Base-by-base conservation (phyloP, 139 green algal species). In the Spirogloea muscicola region DNA sequence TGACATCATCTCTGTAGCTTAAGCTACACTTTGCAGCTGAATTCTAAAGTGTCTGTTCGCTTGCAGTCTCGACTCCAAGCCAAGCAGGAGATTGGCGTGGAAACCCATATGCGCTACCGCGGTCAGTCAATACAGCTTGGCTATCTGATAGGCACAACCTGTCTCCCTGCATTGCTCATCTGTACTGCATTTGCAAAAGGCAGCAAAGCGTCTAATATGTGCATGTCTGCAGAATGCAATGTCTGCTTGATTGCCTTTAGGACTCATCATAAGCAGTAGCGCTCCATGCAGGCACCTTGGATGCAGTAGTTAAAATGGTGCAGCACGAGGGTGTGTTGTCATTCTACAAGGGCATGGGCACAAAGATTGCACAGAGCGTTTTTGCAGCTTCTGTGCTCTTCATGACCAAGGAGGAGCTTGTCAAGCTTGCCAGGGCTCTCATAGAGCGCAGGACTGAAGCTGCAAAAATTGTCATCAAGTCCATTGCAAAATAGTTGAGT, bases 381-480 rank as follows among this genome's bases (percentile, higher is more conserved):
- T 48, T 80, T 1, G 72, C 72, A 1, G 65, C 72, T 3, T 37
- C 72, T 1, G 7, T 80, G 29, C 64, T 80, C 16, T 80, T 80
- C 31, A 64, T 80, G 34, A 76, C 62, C 27, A 80, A 80, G 64
- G 72, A 80, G 60, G 60, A 80, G 72, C 48, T 80, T 6, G 72
- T 80, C 90, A 96, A 34, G 62, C 25, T 75, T 5, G 61, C 59
- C 40, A 41, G 64, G 2, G 7, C 59, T 1, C 6, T 72, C 3
- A 18, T 72, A 16, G 40, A 61, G 39, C 64, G 64, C 31, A 33
- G 41, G 39, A n/a, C n/a, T n/a, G n/a, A n/a, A n/a, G n/a, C n/a
- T n/a, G n/a, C n/a, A n/a, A n/a, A n/a, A n/a, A n/a, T n/a, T n/a
- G n/a, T n/a, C n/a, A n/a, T n/a, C n/a, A n/a, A n/a, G n/a, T n/a